Percentiles rank a stretch among this genome's conserved stretches.
These are phyloP conservation scores for Podospora pseudopauciseta DNA, from an alignment of 495 filamentous ascomycete genomes.

Conservation along the genomic window DNA sequence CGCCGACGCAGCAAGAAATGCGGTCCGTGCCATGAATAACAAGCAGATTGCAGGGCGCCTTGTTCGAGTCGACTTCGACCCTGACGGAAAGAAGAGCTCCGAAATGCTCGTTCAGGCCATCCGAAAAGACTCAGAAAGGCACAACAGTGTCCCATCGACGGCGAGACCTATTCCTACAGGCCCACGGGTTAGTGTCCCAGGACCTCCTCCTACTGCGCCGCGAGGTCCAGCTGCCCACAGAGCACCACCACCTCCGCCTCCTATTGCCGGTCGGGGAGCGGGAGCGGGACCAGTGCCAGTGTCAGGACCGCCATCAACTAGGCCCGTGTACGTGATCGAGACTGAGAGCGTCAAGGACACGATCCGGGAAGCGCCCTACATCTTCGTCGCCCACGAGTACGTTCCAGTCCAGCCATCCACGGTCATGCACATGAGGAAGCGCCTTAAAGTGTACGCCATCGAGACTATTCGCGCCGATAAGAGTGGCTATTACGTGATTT, in stretches of 20 bases:
- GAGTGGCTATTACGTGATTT: conserved; percentile 87
- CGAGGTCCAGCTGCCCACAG: conserved; percentile 78
- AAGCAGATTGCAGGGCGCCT: conserved; percentile 66
- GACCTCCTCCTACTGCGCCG: conserved; percentile 75
- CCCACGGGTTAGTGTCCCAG: conserved; percentile 42
- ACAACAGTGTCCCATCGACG: conserved; percentile 40
- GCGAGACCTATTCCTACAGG: conserved; percentile 38
- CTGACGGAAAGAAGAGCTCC: conserved; percentile 75
- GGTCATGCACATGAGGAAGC: conserved; percentile 79
- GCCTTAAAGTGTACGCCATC: conserved; percentile 72
- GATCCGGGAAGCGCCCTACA: conserved; percentile 79
- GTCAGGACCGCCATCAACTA: neutral
- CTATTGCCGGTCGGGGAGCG: conserved; percentile 26
- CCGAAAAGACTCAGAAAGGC: conserved; percentile 65
- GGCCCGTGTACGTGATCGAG: conserved; percentile 26
- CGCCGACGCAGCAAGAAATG: conserved; percentile 70
- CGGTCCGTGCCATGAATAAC: conserved; percentile 65
- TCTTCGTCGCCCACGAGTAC: conserved; percentile 82
- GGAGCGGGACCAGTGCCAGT: conserved; percentile 26
- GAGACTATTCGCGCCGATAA: conserved; percentile 75
- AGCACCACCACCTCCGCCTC: conserved; percentile 12
- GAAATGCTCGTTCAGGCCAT: conserved; percentile 63
- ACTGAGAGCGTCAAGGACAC: conserved; percentile 55
- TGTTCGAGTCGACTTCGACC: conserved; percentile 81
- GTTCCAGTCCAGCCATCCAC: conserved; percentile 86